Evolutionary conservation across 129 eudicot species (phyloP), one percentile per base, ranked within the genome.

Genomic region (Daucus carota): DNA sequence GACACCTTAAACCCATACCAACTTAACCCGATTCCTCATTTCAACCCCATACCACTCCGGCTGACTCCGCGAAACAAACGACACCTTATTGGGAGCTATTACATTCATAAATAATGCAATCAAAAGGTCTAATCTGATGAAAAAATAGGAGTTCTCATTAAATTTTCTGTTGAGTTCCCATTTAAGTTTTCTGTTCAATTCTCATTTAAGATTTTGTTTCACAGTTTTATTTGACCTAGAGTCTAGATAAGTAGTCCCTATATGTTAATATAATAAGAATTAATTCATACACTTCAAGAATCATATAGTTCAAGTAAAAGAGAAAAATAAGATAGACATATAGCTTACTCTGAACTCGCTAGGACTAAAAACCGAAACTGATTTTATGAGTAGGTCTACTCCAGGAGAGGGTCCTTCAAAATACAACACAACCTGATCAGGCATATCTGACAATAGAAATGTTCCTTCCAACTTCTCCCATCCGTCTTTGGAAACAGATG

Each of bases 321-420:
- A 33, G 31, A 22, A 32, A n/a, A 43, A 74, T 43, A 57, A n/a
- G 13, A 28, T 46, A 33, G 32, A 22, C 18, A 34, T 59, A 31
- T 3, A 15, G 76, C 91, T 88, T 83, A 90, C 93, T 48, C 73
- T 80, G 70, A 54, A 67, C 3, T 67, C 71, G 20, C 38, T 75
- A 16, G 78, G 63, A 66, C 80, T 69, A 66, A 81, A 79, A 29
- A 86, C 73, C 1, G 54, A 77, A 13, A 89, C 96, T 18, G 96
- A 91, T 80, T 81, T 81, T 73, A 93, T 80, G 82, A 93, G 96
- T 73, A 93, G 80, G 82, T 93, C 91, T 26, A 87, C 81, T 36
- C 98, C 93, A 77, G 97, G 87, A 44, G 90, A 70, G 17, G 98
- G 97, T 34, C 98, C 97, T 83, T 90, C 93, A 73, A 93, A 69